phyloP scores from a whole-genome alignment of 75 land plant species.

The Cunninghamia lanceolata region DNA sequence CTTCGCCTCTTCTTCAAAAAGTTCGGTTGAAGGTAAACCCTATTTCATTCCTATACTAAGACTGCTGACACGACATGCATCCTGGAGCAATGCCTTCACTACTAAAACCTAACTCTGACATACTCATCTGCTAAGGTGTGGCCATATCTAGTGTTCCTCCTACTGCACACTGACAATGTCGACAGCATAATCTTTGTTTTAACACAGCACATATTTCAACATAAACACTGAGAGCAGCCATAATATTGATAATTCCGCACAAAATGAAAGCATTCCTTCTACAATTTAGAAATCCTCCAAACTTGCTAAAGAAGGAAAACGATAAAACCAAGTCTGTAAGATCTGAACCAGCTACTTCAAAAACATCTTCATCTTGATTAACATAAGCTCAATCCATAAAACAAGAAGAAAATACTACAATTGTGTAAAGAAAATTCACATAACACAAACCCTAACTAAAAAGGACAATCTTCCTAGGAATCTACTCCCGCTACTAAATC shows the following conservation, averaged over 20 bases:
- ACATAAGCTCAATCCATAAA: not conserved
- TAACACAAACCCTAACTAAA: not conserved
- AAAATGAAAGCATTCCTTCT: not conserved
- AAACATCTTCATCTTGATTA: not conserved
- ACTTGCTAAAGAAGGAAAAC: not conserved
- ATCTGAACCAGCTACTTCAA: not conserved
- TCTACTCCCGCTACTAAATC: not conserved
- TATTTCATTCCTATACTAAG: too few relatives aligned
- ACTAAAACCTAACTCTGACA: not conserved
- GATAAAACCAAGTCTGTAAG: not conserved
- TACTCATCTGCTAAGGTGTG: not conserved
- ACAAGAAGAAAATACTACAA: not conserved
- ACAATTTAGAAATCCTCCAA: not conserved
- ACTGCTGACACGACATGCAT: not conserved
- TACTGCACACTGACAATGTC: not conserved
- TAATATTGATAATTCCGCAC: not conserved
- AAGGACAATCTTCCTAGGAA: not conserved
- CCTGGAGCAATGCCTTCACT: not conserved
- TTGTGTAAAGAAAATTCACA: not conserved
- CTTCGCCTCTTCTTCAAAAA: too few relatives aligned
- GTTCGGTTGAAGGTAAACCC: too few relatives aligned
- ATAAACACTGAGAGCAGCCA: not conserved
- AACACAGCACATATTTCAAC: not conserved
- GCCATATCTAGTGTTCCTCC: not conserved
- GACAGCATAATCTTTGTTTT: not conserved